Conservation (phyloP, 441 rosid species). For the Arabidopsis lyrata region DNA sequence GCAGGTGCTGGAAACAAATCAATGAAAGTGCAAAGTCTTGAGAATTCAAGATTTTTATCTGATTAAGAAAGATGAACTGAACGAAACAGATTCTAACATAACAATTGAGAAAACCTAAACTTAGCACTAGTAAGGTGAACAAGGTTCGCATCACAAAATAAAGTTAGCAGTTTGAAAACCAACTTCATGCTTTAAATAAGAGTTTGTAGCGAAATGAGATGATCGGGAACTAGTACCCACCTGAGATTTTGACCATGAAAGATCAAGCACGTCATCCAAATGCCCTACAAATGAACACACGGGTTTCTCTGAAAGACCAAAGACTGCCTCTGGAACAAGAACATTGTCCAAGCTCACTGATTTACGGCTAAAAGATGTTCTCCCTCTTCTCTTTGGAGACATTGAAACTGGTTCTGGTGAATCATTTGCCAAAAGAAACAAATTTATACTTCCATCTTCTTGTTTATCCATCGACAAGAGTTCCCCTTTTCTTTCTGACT, state of each 20-base stretch:
- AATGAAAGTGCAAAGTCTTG: constrained; percentile 25
- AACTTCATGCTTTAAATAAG: background rate
- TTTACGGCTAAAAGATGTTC: constrained; percentile 74
- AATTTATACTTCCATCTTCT: constrained; percentile 67
- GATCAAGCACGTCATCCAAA: constrained; percentile 69
- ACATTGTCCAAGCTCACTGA: constrained; percentile 68
- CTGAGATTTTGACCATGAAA: constrained; percentile 81
- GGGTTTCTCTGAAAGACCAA: constrained; percentile 71
- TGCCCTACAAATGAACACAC: constrained; percentile 71
- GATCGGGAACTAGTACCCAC: constrained; percentile 44
- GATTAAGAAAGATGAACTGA: background rate
- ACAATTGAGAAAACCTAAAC: constrained; percentile 2
- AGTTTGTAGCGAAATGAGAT: constrained; percentile 7
- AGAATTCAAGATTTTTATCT: constrained; percentile 14
- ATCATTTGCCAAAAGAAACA: constrained; percentile 57
- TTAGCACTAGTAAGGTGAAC: constrained; percentile 21
- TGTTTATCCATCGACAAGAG: constrained; percentile 67
- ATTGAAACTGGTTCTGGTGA: constrained; percentile 60
- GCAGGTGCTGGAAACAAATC: constrained; percentile 61
- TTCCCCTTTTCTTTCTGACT: constrained; percentile 71
- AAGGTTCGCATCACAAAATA: background rate
- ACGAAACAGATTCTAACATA: constrained; percentile 18
- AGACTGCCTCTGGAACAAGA: constrained; percentile 64
- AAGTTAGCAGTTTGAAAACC: background rate
- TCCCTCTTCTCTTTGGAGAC: constrained; percentile 69